Base-by-base conservation (phyloP, 192 early-diverging fungal species). In the Umbelopsis sp. region DNA sequence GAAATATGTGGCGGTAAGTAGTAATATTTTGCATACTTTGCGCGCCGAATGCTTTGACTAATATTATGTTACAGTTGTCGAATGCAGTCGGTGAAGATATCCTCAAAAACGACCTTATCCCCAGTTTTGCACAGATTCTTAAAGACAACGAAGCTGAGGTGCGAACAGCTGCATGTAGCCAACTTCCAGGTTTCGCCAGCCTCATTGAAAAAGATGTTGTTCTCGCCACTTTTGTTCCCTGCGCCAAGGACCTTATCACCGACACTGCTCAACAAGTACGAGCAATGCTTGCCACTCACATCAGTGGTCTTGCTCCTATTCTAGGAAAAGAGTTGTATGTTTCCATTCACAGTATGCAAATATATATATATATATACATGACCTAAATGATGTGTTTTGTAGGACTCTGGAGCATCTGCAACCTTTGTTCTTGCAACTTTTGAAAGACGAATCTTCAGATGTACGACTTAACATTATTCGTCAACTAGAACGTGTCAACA, bases 391-490 rank as follows among this genome's bases (percentile, higher is more conserved):
- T 21, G 4, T 68, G 5, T 68, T 73, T 46, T 15, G 4, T 76
- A 92, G 92, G 37, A 98, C 98, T 33, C 95, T 95, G 45, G 95
- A 98, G 73, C 91, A 95, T 72, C 83, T 99, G 64, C 80, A 98
- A 52, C 96, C 96, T n/a, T 80, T 98, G 69, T 97, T 99, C 78
- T 81, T 99, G 75, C 95, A 94, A 47, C 87, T 98, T 71, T 85
- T 99, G 66, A 99, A 98, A 84, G 98, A 99, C 74, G 94, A 96
- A 74, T 92, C 93, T 74, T 89, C 96, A 16, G 98, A 99, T 55
- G 98, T 99, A 61, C 93, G 98, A 64, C 87, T 99, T 27, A 98
- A 98, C 82, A 95, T 99, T 67, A 99, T 99, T 74, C 97, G 95
- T 15, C 97, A 97, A 82, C 86, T 99, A 44, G 97, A 99, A 72